A percentile compares a stretch with the other conserved stretches of the same genome.
These are phyloP conservation scores for Eimeria zaria DNA, from an alignment of 169 alveolate species.

Conservation along the genomic window DNA sequence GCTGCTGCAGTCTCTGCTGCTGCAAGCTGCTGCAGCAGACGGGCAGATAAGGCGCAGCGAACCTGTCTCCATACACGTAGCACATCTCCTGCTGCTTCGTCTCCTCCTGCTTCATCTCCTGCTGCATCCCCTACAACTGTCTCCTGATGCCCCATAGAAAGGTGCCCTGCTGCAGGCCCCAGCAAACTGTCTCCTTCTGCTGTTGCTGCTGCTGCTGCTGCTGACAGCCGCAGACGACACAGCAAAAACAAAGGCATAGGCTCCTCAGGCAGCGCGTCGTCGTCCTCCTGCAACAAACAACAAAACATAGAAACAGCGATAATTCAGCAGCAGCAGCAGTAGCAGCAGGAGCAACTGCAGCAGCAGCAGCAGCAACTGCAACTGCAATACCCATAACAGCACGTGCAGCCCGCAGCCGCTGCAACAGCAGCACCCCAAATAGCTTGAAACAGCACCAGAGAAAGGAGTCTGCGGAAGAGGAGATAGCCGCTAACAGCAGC, in stretches of 20 bases:
- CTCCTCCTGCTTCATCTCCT: conserved; percentile 11
- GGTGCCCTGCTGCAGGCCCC: conserved; percentile 40
- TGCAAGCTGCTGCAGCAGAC: conserved; percentile 54
- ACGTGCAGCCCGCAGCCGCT: background rate
- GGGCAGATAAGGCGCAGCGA: background rate
- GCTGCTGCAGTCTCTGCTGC: conserved; percentile 53
- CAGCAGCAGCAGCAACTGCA: background rate
- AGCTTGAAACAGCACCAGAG: too few relatives aligned
- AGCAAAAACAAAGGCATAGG: conserved; percentile 30
- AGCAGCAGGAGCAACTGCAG: background rate
- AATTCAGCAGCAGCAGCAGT: background rate
- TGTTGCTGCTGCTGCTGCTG: conserved; percentile 65
- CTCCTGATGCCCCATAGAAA: conserved; percentile 36
- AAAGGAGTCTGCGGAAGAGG: too few relatives aligned
- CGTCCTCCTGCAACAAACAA: background rate
- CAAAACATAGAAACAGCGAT: too few relatives aligned
- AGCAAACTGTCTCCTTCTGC: conserved; percentile 14
- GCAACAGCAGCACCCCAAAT: background rate
- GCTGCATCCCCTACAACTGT: conserved; percentile 58
- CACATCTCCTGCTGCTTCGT: conserved; percentile 39
- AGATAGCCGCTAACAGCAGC: too few relatives aligned
- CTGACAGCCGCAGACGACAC: conserved; percentile 41
- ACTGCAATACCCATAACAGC: background rate
- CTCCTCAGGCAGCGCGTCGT: conserved; percentile 41
- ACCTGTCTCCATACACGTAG: conserved; percentile 46